These are phyloP conservation scores for Spatholobus suberectus DNA, from an alignment of 306 rosid genomes.

Conservation along the genomic window DNA sequence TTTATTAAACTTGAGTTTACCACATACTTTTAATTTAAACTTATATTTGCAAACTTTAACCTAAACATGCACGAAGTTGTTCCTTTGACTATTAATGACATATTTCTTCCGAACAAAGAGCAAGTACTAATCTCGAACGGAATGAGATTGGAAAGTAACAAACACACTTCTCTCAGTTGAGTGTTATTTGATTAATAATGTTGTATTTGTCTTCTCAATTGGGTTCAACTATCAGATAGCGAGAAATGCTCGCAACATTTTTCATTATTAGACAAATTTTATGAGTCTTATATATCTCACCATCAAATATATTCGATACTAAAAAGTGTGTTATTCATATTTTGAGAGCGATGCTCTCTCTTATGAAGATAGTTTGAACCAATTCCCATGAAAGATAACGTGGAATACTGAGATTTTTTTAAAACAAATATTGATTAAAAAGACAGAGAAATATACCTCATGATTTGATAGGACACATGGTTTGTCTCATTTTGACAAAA, in stretches of 20 bases:
- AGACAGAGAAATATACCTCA: no score
- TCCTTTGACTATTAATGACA: background rate
- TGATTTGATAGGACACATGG: no score
- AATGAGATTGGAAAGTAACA: no score
- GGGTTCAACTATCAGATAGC: background rate
- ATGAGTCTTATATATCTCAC: no score
- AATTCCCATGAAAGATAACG: background rate
- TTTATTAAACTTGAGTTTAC: no score
- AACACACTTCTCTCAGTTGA: slow-evolving; percentile 5
- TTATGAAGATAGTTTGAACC: background rate
- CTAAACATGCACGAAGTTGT: background rate
- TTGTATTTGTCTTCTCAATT: background rate
- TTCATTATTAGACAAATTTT: background rate
- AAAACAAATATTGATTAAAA: no score
- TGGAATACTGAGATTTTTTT: background rate
- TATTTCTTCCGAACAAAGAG: no score
- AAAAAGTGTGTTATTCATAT: background rate
- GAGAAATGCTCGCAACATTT: background rate
- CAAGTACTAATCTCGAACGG: no score
- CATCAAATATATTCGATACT: background rate
- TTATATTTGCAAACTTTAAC: no score
- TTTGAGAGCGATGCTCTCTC: background rate
- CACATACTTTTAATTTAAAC: no score
- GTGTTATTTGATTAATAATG: slow-evolving; percentile 17
- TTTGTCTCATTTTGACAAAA: no score